Evolutionary conservation across 805 yeast species (phyloP), one percentile per base, ranked within the genome.

Genomic region (Barnettozyma pratensis): DNA sequence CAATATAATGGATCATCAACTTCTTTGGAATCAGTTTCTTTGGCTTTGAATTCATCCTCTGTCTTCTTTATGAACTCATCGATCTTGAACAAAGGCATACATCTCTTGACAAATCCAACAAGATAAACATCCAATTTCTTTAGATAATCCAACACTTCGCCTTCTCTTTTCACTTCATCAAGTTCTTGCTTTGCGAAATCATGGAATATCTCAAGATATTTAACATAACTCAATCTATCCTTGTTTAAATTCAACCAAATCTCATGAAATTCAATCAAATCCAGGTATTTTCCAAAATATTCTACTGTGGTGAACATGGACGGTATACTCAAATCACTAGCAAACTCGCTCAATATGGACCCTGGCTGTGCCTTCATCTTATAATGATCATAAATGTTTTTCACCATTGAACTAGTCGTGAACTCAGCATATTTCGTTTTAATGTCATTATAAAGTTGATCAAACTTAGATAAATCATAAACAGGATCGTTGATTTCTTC

Each of bases 231-330:
- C 32, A 68, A 58, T 9, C 73, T 65, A 1, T 61, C 59, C 38
- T 61, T 60, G 1, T 67, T 58, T 6, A 80, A 66, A 46, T 77
- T 73, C 37, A 82, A 61, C 79, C 83, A 85, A 31, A 57, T 55
- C 31, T 75, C 77, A 63, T 81, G 84, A 42, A 73, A 68, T 5
- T 60, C 60, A 4, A 70, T 60, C 46, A 88, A 67, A 52, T 88
- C 92, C 19, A 90, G 54, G 53, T 63, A 79, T 52, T 74, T 75
- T 0, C 96, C 96, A 58, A 74, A 76, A 34, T 66, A 64, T 61
- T 90, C 96, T 31, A 74, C 79, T 4, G 76, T 73, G 0, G 79
- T 68, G 60, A 86, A 89, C 6, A 79, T 43, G 0, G 58, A 45
- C 14, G 78, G 75, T 4, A 86, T 53, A 25, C 71, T 70, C 10